phyloP scores from a whole-genome alignment of 768 basidiomycete genomes.

The Rhizopogon sp. region DNA sequence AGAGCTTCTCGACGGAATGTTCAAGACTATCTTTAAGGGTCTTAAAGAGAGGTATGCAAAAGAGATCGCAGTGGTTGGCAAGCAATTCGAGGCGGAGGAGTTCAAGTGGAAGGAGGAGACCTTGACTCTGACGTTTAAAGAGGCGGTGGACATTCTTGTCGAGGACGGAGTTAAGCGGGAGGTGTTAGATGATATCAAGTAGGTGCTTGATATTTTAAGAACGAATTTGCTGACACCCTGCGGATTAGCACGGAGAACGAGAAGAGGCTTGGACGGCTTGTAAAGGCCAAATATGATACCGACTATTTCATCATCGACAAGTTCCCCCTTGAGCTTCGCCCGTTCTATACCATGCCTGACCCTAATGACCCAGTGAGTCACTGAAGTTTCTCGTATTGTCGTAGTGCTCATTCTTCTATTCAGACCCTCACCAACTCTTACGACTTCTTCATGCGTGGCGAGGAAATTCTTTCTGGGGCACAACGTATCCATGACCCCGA shows the following conservation, averaged over 20 bases:
- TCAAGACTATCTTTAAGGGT: constrained; percentile 82
- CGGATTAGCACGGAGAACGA: constrained; percentile 85
- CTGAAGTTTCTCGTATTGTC: neutral
- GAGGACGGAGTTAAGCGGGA: constrained; percentile 81
- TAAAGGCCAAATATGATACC: constrained; percentile 91
- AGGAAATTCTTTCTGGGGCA: constrained; percentile 97
- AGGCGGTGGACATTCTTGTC: constrained; percentile 83
- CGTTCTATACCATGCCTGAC: constrained; percentile 99
- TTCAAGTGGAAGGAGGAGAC: constrained; percentile 96
- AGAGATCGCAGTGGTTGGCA: constrained; percentile 78
- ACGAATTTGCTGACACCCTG: constrained; percentile 1
- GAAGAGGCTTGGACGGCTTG: constrained; percentile 83
- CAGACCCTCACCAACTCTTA: constrained; percentile 95
- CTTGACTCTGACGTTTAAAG: constrained; percentile 75
- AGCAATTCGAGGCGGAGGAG: constrained; percentile 92
- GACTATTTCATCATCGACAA: constrained; percentile 99
- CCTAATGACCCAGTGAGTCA: constrained; percentile 74
- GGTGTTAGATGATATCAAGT: constrained; percentile 87
- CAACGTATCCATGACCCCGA: constrained; percentile 93
- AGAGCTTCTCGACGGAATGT: constrained; percentile 84
- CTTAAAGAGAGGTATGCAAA: constrained; percentile 70
- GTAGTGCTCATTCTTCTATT: constrained; percentile 2
- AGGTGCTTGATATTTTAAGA: constrained; percentile 18
- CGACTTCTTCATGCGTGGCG: constrained; percentile 99
- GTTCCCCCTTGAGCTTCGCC: constrained; percentile 92